Conservation (phyloP, 495 filamentous ascomycete species). For the Penicillium egyptiacum region DNA sequence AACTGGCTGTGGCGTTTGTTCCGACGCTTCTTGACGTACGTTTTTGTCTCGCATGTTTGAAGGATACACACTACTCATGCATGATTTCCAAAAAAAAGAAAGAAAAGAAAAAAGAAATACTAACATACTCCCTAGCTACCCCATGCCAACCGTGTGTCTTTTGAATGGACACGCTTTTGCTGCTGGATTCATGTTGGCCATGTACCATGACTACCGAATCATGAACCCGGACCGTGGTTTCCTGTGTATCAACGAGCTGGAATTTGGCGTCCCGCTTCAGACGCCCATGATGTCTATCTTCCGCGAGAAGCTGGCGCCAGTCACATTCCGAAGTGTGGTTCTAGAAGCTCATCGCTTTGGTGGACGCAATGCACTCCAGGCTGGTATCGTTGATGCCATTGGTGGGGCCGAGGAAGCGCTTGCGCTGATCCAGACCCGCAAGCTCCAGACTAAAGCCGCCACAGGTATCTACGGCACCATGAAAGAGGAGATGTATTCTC, state of each 20-base stretch:
- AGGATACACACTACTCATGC: not conserved
- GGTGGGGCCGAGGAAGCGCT: conserved; percentile 63
- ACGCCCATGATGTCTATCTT: conserved; percentile 74
- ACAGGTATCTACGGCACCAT: conserved; percentile 65
- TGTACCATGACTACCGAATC: conserved; percentile 82
- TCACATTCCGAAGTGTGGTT: conserved; percentile 60
- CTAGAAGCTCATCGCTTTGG: conserved; percentile 67
- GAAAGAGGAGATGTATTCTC: conserved; percentile 72
- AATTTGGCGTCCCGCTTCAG: conserved; percentile 70
- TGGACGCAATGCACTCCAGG: conserved; percentile 57
- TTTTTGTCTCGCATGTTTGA: not conserved
- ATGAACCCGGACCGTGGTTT: conserved; percentile 68
- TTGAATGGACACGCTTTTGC: conserved; percentile 83
- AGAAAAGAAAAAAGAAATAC: not conserved
- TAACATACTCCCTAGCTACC: conserved; percentile 50
- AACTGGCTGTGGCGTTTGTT: conserved; percentile 59
- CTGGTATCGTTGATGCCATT: conserved; percentile 66
- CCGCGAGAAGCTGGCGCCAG: conserved; percentile 58
- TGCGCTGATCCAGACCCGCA: conserved; percentile 53
- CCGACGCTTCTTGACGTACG: conserved; percentile 60
- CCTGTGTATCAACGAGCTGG: conserved; percentile 75
- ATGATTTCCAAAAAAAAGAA: not conserved
- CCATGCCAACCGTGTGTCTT: conserved; percentile 79
- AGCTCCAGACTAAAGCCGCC: conserved; percentile 56
- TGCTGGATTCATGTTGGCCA: conserved; percentile 74